phyloP scores from a whole-genome alignment of 1,139 yeast genomes.

The Taphrina flavorubra region DNA sequence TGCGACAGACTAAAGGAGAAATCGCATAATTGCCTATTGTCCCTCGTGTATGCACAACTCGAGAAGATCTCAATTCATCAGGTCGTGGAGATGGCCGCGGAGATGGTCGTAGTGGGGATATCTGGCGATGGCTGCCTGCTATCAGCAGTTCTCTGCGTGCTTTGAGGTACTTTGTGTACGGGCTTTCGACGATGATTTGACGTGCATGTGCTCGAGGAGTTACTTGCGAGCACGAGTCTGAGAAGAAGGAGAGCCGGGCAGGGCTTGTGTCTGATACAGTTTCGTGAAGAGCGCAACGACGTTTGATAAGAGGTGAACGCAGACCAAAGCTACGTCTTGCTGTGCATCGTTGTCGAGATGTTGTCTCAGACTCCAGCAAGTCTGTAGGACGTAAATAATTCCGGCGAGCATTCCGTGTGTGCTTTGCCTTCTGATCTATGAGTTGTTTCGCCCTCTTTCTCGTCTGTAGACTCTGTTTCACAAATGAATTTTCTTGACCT shows the following conservation, averaged over 20 bases:
- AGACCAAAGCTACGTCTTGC: neutral
- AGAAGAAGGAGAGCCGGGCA: constrained; percentile 1
- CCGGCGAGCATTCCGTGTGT: neutral
- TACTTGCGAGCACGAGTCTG: neutral
- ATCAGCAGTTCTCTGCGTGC: constrained; percentile 11
- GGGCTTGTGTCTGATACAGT: neutral
- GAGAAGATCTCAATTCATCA: neutral
- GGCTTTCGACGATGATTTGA: constrained; percentile 9
- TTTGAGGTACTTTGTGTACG: constrained; percentile 24
- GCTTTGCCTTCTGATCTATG: neutral
- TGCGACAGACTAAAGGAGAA: neutral
- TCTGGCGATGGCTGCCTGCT: neutral
- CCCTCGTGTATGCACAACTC: neutral
- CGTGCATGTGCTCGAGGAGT: constrained; percentile 5
- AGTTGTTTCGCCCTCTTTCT: neutral
- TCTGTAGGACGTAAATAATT: too few species aligned
- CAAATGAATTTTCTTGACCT: neutral
- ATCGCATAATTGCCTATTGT: neutral
- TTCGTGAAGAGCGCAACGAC: neutral
- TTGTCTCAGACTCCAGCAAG: neutral
- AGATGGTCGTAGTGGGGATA: constrained; percentile 13
- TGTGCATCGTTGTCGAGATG: neutral
- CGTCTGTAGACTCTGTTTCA: constrained; percentile 1
- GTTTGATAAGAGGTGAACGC: neutral
- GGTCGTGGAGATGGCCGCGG: neutral